These are phyloP conservation scores for Cladosporium sp. DNA, from an alignment of 2,329 filamentous ascomycete species.

Conservation along the genomic window DNA sequence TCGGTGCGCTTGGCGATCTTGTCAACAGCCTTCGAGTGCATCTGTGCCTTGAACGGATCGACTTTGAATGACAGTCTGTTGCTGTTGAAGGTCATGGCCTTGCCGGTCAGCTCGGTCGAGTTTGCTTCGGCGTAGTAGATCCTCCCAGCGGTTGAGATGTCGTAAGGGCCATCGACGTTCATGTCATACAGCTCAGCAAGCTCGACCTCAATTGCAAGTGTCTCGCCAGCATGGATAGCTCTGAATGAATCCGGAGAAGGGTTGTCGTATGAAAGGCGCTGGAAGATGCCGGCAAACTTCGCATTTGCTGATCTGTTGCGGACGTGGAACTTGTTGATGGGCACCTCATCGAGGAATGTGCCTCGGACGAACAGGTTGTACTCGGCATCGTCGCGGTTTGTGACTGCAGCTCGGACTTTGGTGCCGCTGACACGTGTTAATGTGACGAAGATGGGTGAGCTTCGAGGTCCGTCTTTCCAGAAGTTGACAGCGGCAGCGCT, in stretches of 20 bases:
- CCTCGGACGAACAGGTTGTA: conserved; percentile 32
- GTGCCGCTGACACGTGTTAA: conserved; percentile 26
- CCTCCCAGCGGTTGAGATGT: conserved; percentile 57
- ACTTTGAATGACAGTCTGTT: conserved; percentile 60
- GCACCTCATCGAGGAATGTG: conserved; percentile 28
- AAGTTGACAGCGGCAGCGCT: conserved; percentile 25
- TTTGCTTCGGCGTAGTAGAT: conserved; percentile 57
- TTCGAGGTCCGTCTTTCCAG: conserved; percentile 20
- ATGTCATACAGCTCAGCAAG: conserved; percentile 53
- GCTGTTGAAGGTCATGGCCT: conserved; percentile 56
- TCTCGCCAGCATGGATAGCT: conserved; percentile 48
- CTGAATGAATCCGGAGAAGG: conserved; percentile 54
- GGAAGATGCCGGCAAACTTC: conserved; percentile 56
- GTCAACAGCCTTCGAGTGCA: conserved; percentile 50
- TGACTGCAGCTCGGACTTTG: conserved; percentile 28
- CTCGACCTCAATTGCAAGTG: conserved; percentile 56
- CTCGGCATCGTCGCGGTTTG: conserved; percentile 27
- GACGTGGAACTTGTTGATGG: conserved; percentile 16
- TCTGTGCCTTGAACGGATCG: conserved; percentile 56
- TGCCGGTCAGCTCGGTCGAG: conserved; percentile 55
- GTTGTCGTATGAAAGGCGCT: conserved; percentile 49
- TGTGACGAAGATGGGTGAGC: conserved; percentile 24
- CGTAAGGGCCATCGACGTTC: conserved; percentile 40
- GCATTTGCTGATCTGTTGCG: conserved; percentile 11
- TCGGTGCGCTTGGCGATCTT: conserved; percentile 51